A percentile compares a stretch with the other conserved stretches of the same genome.
Conservation (phyloP, 2,329 filamentous ascomycete genomes). For the Biscogniauxia sp. region DNA sequence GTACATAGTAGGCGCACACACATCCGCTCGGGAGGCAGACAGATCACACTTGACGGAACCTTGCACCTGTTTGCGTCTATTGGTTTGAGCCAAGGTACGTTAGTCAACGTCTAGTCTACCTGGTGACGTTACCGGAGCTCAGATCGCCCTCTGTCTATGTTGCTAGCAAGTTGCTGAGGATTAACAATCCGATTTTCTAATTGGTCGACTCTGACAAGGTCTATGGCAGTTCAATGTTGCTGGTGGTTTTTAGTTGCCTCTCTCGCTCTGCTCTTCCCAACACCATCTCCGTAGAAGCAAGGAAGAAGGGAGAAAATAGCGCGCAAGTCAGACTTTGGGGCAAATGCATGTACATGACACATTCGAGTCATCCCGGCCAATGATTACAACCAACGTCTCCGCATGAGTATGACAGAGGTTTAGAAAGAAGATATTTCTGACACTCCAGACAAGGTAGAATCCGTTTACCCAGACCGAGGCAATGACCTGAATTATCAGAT, state of each 20-base stretch:
- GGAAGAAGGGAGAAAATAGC: constrained; percentile 21
- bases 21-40: background rate
- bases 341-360: constrained; percentile 17
- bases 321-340: constrained; percentile 21
- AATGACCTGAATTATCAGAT: background rate
- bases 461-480: background rate
- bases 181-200: constrained; percentile 29
- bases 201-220: constrained; percentile 26
- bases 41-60: constrained; percentile 9
- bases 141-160: constrained; percentile 17
- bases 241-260: constrained; percentile 1
- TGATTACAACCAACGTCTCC: background rate
- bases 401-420: constrained; percentile 13
- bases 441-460: constrained; percentile 10
- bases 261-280: constrained; percentile 3
- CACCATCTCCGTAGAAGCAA: constrained; percentile 3
- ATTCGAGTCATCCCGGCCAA: constrained; percentile 11
- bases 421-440: constrained; percentile 13
- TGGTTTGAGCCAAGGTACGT: constrained; percentile 17
- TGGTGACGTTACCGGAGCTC: constrained; percentile 33
- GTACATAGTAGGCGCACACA: background rate
- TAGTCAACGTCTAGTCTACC: constrained; percentile 21
- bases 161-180: constrained; percentile 22
- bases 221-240: constrained; percentile 18
- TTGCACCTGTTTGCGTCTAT: constrained; percentile 22